Evolutionary conservation across 257 asterid species (phyloP), one percentile per base, ranked within the genome.

Genomic region (Capsicum baccatum): DNA sequence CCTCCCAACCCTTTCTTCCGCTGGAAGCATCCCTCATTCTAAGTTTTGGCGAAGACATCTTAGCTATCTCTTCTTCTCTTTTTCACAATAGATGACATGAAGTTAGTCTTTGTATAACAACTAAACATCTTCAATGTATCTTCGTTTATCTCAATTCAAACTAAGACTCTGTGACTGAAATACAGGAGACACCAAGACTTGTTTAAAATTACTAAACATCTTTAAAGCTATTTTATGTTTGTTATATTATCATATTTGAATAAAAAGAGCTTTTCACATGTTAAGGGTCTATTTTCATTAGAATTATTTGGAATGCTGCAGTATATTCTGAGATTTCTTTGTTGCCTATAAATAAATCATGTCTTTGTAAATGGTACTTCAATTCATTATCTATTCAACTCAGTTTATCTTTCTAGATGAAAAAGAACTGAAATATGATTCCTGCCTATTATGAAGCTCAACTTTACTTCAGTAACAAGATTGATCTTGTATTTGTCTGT

Each of bases 281-380:
- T 39, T 26, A 68, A 68, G 12, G 26, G 21, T 68, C n/a, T 68
- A 2, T 39, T 39, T 21, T 39, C 54, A 68, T 68, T 39, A 42
- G 78, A 68, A 39, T 68, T 26, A 16, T 37, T 37, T 68, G 78
- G 54, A 39, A 17, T 37, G 26, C 54, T 37, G 13, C 26, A 15
- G 54, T 37, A 15, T 54, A 68, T 68, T 15, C 54, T 39, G 21
- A 54, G 54, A 39, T 19, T 39, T 54, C 54, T 68, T 39, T 39
- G 8, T 26, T 68, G 54, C 54, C 78, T 68, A 68, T 68, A 68
- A 54, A 68, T 68, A 68, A 39, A 39, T 68, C 54, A 68, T 68
- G 26, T 68, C 47, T 17, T 17, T 68, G 39, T 39, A 16, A 68
- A 17, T 15, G 21, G 54, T 68, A 15, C 78, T 68, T 68, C 54